These are phyloP conservation scores for Eragrostis curvula DNA, from an alignment of 176 grass and related monocot species.

Conservation along the genomic window DNA sequence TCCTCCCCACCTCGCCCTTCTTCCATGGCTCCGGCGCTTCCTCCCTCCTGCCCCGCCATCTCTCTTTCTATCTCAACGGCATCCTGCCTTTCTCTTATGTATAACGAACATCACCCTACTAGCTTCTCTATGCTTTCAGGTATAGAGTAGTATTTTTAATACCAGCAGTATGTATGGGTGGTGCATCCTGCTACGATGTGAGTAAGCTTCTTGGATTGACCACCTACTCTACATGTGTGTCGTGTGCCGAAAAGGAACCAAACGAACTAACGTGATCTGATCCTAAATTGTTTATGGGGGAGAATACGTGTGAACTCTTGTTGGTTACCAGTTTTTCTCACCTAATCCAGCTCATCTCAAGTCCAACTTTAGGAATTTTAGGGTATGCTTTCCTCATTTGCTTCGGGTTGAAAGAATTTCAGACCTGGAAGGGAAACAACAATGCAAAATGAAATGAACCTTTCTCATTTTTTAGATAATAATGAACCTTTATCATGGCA, in stretches of 20 bases:
- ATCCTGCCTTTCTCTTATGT: background rate
- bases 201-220: conserved; percentile 38
- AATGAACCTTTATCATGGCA: too few relatives aligned
- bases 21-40: conserved; percentile 29
- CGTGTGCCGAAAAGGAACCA: conserved; percentile 28
- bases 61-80: background rate
- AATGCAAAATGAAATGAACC: background rate
- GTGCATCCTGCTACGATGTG: background rate
- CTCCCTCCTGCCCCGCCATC: background rate
- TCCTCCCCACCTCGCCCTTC: conserved; percentile 33
- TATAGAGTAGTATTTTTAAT: background rate
- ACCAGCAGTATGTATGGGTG: background rate
- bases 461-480: too few relatives aligned
- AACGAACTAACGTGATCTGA: background rate
- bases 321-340: conserved; percentile 30
- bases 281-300: background rate
- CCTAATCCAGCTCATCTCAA: conserved; percentile 22
- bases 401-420: background rate
- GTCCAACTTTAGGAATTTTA: background rate
- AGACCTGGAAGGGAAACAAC: background rate
- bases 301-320: background rate
- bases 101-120: background rate
- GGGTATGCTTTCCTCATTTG: too few relatives aligned
- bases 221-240: conserved; percentile 30
- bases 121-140: background rate